Evolutionary conservation across 768 basidiomycete species (phyloP), one percentile per base, ranked within the genome.

Genomic region (Mycena chlorophos): DNA sequence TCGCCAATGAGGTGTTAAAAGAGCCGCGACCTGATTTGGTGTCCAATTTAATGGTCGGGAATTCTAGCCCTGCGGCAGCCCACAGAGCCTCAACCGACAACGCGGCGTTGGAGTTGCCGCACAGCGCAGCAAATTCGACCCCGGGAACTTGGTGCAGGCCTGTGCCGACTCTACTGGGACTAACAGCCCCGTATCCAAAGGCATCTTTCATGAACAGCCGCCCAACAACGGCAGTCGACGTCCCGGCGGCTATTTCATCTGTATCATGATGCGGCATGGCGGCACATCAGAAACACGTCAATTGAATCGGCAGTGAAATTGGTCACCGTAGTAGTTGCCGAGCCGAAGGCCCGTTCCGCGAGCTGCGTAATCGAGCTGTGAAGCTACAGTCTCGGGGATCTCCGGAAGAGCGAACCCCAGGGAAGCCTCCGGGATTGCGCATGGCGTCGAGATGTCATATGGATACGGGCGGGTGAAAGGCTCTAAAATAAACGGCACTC

Each of bases 171-270:
- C 31, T n/a, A n/a, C n/a, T n/a, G 8, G 13, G 28, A 8, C 46
- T 17, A 6, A 49, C 2, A 8, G 46, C 52, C 29, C 52, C 49
- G 29, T 58, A 58, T 17, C 51, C 57, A 22, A 49, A 49, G 2
- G 40, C 54, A 17, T 58, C 57, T 52, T 58, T 58, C 43, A 50
- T 22, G 13, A 39, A 58, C 8, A 30, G n/a, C 23, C 49, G 31
- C 3, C 57, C 57, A 20, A 45, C 4, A 1, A 53, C 42, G n/a
- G 52, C 19, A 1, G 57, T 58, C 12, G 48, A 43, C 25, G 48
- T 45, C 12, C 54, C 50, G 2, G 25, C 40, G 29, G 12, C 23
- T 5, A 54, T 31, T 23, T 58, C 52, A 22, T 58, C 57, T 58
- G 37, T 27, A 45, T 23, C 34, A n/a, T 37, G 34, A n/a, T n/a